A percentile compares a stretch with the other conserved stretches of the same genome.
These are phyloP conservation scores for Ajuga chamaepitys DNA, from an alignment of 257 asterid species.

Conservation along the genomic window DNA sequence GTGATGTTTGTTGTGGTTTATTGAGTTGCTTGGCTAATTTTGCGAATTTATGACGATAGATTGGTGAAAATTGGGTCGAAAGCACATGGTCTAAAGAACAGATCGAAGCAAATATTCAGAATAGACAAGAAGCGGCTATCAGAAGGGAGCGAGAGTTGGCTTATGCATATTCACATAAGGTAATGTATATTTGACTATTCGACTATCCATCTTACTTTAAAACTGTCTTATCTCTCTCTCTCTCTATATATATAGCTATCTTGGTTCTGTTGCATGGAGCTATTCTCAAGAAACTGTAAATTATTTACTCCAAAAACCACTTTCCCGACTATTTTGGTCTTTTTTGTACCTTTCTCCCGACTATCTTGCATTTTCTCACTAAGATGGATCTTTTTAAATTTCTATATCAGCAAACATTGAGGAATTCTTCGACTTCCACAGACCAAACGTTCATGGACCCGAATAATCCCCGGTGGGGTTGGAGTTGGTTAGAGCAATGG, in stretches of 20 bases:
- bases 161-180: conserved; percentile 71
- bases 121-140: conserved; percentile 55
- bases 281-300: too few relatives aligned
- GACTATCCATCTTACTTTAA: too few relatives aligned
- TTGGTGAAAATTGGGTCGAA: conserved; percentile 55
- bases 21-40: conserved; percentile 9
- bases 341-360: background rate
- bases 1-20: background rate
- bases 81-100: conserved; percentile 58
- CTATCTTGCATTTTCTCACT: too few relatives aligned
- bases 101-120: conserved; percentile 42
- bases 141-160: conserved; percentile 87
- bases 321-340: background rate
- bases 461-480: conserved; percentile 72
- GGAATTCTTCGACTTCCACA: conserved; percentile 29
- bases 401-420: conserved; percentile 38
- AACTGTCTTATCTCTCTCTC: too few relatives aligned
- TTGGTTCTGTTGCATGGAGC: too few relatives aligned
- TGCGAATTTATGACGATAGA: conserved; percentile 14
- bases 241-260: too few relatives aligned
- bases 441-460: conserved; percentile 54
- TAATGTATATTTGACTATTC: conserved; percentile 1
- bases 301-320: too few relatives aligned
- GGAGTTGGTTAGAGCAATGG: conserved; percentile 91
- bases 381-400: background rate